phyloP scores from a whole-genome alignment of 768 basidiomycete genomes.

The Paxillus involutus region DNA sequence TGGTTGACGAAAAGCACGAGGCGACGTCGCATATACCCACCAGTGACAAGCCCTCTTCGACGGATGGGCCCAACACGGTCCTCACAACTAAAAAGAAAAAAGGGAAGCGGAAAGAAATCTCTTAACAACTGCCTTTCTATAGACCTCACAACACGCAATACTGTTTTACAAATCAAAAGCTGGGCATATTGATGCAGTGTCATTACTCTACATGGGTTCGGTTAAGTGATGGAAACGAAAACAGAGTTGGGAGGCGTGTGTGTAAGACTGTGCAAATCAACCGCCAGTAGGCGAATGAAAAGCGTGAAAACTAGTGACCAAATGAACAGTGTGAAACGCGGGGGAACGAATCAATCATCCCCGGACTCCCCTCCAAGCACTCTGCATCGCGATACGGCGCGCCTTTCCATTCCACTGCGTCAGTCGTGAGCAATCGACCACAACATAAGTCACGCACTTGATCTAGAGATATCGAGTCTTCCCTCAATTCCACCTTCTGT shows the following conservation, averaged over 20 bases:
- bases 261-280: conserved; percentile 9
- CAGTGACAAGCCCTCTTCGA: background rate
- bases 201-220: conserved; percentile 28
- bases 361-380: conserved; percentile 78
- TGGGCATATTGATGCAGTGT: conserved; percentile 11
- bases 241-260: conserved; percentile 1
- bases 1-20: conserved; percentile 11
- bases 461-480: conserved; percentile 88
- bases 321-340: conserved; percentile 2
- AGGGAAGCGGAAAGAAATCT: conserved; percentile 19
- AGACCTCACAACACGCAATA: background rate
- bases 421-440: background rate
- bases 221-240: conserved; percentile 10
- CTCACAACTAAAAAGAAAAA: conserved; percentile 18
- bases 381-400: conserved; percentile 84
- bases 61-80: background rate
- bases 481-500: conserved; percentile 75
- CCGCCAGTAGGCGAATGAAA: conserved; percentile 5
- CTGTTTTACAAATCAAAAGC: background rate
- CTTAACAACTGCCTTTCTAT: conserved; percentile 2
- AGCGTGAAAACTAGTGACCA: background rate
- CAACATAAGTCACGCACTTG: conserved; percentile 55
- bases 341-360: conserved; percentile 36
- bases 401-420: conserved; percentile 45
- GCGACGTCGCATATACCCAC: background rate